These are phyloP conservation scores for Cicer cuneatum DNA, from an alignment of 306 rosid genomes.

Conservation along the genomic window DNA sequence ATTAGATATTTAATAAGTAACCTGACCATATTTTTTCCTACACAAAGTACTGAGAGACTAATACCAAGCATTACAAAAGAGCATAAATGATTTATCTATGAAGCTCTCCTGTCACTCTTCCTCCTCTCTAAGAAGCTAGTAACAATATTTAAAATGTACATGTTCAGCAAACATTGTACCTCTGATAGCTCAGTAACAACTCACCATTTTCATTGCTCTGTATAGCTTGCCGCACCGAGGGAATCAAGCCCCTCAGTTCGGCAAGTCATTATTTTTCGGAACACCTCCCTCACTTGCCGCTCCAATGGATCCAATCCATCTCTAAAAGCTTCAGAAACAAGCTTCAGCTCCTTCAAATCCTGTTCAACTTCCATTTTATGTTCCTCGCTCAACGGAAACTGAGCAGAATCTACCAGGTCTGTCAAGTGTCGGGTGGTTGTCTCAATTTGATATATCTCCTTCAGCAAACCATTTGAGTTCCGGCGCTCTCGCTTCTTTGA, in stretches of 20 bases:
- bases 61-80: constrained; percentile 41
- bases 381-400: constrained; percentile 76
- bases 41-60: constrained; percentile 50
- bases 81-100: constrained; percentile 27
- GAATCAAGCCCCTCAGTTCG: constrained; percentile 83
- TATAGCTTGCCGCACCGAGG: constrained; percentile 55
- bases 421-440: constrained; percentile 65
- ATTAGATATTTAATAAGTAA: constrained; percentile 40
- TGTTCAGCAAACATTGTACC: constrained; percentile 54
- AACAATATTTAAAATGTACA: constrained; percentile 50
- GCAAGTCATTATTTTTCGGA: constrained; percentile 72
- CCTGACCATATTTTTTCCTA: constrained; percentile 40
- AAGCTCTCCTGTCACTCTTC: constrained; percentile 36
- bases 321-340: constrained; percentile 60
- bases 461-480: constrained; percentile 74
- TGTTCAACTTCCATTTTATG: constrained; percentile 69
- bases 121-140: constrained; percentile 50
- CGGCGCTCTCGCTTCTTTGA: constrained; percentile 80
- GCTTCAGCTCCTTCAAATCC: constrained; percentile 57
- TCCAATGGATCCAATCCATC: constrained; percentile 76
- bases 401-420: constrained; percentile 74
- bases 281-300: constrained; percentile 80
- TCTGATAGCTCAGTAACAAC: constrained; percentile 50
- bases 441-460: constrained; percentile 87
- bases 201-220: constrained; percentile 47